Conservation (phyloP, 2,329 filamentous ascomycete genomes). For the Cadophora luteo-olivacea region DNA sequence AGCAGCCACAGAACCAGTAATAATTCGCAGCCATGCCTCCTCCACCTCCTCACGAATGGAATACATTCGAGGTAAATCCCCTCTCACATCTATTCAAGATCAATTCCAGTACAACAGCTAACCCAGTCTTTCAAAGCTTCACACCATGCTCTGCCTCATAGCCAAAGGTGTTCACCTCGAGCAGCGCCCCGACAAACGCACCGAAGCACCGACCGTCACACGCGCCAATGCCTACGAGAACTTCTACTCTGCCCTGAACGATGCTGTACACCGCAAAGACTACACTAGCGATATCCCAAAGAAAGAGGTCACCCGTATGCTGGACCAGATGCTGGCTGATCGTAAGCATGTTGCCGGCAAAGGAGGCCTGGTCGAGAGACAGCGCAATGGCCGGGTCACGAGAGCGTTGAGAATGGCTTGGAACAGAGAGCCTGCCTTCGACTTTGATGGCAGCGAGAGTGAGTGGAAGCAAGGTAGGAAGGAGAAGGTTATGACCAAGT, state of each 20-base stretch:
- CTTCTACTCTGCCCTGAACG: constrained; percentile 44
- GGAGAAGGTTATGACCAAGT: constrained; percentile 24
- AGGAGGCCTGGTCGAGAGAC: constrained; percentile 39
- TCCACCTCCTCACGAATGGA: constrained; percentile 29
- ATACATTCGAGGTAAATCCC: constrained; percentile 30
- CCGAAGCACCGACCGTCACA: constrained; percentile 14
- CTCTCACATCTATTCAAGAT: neutral
- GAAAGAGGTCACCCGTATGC: constrained; percentile 40
- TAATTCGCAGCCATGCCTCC: constrained; percentile 21
- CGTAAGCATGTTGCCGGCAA: constrained; percentile 37
- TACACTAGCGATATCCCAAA: constrained; percentile 36
- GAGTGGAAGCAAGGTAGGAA: constrained; percentile 38
- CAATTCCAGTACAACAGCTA: neutral
- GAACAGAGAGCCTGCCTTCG: constrained; percentile 29
- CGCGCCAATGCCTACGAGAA: constrained; percentile 30
- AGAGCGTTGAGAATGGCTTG: constrained; percentile 41
- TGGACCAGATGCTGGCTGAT: constrained; percentile 37
- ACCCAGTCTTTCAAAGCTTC: constrained; percentile 16
- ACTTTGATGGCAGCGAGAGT: constrained; percentile 36
- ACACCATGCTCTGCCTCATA: constrained; percentile 43
- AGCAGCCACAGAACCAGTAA: neutral
- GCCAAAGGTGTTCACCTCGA: constrained; percentile 35
- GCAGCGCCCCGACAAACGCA: constrained; percentile 36
- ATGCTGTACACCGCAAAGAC: constrained; percentile 37
- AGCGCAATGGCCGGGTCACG: constrained; percentile 37